Evolutionary conservation across 2,329 filamentous ascomycete species (phyloP), one percentile per base, ranked within the genome.

Genomic region (Ophiocordyceps polyrhachis-furcata): DNA sequence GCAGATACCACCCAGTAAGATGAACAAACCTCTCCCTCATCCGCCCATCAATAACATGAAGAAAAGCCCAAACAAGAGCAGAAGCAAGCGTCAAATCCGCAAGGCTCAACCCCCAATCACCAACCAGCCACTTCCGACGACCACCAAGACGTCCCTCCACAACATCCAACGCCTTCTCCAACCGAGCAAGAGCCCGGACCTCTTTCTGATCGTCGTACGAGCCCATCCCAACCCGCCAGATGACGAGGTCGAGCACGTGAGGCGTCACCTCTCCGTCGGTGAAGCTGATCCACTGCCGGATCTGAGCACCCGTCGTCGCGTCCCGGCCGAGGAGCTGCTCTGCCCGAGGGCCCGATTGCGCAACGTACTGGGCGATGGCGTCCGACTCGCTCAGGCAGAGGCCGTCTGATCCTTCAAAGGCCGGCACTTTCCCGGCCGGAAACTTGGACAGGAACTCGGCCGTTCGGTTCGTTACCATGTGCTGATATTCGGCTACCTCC

Each of bases 261-360:
- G 40, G 31, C 31, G 32, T 37, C 2, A 45, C 29, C 31, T 45
- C 40, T 19, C 44, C 41, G 29, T 42, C 44, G 11, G 44, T 40
- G n/a, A 45, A 45, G 31, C 15, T 31, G 6, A 45, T 42, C 44
- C 44, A 45, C 15, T 45, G 44, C 41, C 41, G 44, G 32, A 45
- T 45, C 20, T 19, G 40, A 7, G 44, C 44, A 6, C 37, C 40
- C 13, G 29, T 45, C 5, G 31, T 23, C 15, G 44, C 19, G n/a
- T 45, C 38, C 5, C 15, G 7, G 5, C 44, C 44, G 2, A 43
- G 32, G 15, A 45, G 44, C 20, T 45, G 43, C 8, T 13, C 25
- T 5, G 35, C 21, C 14, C 35, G 38, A 15, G 43, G 35, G 2
- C 43, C 43, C 11, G 43, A 44, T 21, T 44, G 35, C 4, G 43